These are phyloP conservation scores for Paradendryphiella salina DNA, from an alignment of 2,329 filamentous ascomycete genomes.

Conservation along the genomic window DNA sequence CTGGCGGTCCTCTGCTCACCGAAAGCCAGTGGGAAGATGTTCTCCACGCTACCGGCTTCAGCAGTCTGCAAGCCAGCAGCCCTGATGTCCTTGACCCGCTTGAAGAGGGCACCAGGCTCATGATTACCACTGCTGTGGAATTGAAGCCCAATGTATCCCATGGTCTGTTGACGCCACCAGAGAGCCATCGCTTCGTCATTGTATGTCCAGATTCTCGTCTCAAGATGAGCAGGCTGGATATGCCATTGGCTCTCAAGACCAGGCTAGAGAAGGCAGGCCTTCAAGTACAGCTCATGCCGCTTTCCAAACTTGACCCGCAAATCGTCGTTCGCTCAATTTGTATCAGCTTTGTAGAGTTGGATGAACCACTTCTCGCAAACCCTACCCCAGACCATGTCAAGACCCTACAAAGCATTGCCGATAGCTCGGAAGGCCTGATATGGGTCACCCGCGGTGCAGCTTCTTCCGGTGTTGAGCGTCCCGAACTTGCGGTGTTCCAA, in stretches of 20 bases:
- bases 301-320: constrained; percentile 8
- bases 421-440: constrained; percentile 18
- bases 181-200: constrained; percentile 11
- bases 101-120: constrained; percentile 19
- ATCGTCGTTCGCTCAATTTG: constrained; percentile 8
- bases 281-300: constrained; percentile 8
- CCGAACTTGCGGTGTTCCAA: constrained; percentile 17
- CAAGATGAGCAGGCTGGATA: constrained; percentile 11
- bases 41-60: constrained; percentile 41
- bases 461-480: constrained; percentile 10
- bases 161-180: constrained; percentile 8
- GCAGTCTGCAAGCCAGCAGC: constrained; percentile 21
- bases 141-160: constrained; percentile 3
- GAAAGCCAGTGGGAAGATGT: constrained; percentile 41
- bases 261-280: constrained; percentile 9
- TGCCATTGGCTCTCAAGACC: constrained; percentile 9
- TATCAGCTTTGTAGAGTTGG: constrained; percentile 21
- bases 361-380: constrained; percentile 11
- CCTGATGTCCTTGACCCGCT: constrained; percentile 16
- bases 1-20: constrained; percentile 36
- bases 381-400: constrained; percentile 5
- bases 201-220: constrained; percentile 12
- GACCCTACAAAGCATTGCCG: constrained; percentile 12
- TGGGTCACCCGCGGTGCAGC: constrained; percentile 26
- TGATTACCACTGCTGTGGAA: constrained; percentile 18